Percentiles rank a stretch among this genome's conserved stretches.
These are phyloP conservation scores for Coemansia sp. DNA, from an alignment of 192 early-diverging fungal species.

Conservation along the genomic window DNA sequence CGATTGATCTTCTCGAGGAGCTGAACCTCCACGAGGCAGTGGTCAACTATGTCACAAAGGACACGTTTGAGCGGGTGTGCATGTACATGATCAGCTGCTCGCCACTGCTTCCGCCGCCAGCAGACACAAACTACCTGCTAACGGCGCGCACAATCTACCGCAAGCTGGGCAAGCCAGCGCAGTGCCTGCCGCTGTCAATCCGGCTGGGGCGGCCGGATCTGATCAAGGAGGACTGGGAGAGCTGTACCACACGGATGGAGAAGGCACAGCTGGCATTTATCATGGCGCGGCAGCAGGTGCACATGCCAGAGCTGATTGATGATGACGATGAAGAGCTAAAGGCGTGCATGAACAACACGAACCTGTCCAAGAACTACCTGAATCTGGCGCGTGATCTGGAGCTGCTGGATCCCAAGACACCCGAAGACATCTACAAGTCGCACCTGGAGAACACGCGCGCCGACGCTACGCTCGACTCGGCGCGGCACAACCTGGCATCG, in stretches of 20 bases:
- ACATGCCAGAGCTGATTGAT: constrained; percentile 67
- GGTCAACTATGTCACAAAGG: constrained; percentile 82
- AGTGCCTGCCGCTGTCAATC: constrained; percentile 85
- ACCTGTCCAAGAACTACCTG: constrained; percentile 84
- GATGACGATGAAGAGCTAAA: constrained; percentile 80
- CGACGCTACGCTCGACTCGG: constrained; percentile 81
- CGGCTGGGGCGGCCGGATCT: constrained; percentile 76
- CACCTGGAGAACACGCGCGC: constrained; percentile 86
- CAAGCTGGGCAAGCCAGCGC: constrained; percentile 73
- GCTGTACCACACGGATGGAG: constrained; percentile 74
- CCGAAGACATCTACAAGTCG: constrained; percentile 98
- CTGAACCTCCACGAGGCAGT: constrained; percentile 81
- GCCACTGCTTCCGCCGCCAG: constrained; percentile 85
- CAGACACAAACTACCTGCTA: constrained; percentile 78
- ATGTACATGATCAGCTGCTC: constrained; percentile 94
- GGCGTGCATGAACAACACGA: constrained; percentile 87
- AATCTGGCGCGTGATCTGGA: constrained; percentile 89
- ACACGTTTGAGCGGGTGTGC: constrained; percentile 92
- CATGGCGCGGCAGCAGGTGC: constrained; percentile 85
- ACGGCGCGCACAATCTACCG: constrained; percentile 91
- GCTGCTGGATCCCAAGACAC: constrained; percentile 91
- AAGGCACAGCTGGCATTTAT: constrained; percentile 97
- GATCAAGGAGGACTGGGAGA: constrained; percentile 84
- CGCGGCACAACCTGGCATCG: constrained; percentile 91
- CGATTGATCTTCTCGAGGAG: constrained; percentile 92